Evolutionary conservation across 2,329 filamentous ascomycete genomes (phyloP), one percentile per base, ranked within the genome.

Genomic region (Epichloe elymi): DNA sequence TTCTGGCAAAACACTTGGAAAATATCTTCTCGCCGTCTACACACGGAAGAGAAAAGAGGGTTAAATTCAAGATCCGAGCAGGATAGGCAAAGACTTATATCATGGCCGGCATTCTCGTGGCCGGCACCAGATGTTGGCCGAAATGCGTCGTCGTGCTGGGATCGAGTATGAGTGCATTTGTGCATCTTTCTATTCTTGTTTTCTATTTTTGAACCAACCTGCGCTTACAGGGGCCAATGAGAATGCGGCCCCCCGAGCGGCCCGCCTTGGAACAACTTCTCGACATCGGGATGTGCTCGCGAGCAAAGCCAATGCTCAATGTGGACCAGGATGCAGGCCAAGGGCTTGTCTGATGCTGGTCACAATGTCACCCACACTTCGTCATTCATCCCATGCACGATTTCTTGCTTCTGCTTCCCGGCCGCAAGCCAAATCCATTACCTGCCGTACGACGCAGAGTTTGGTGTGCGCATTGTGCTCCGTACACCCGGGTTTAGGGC

Each of bases 41-140:
- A 64, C 59, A 64, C 65, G 61, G 66, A 6, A 23, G 67, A 66
- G 61, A 67, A 46, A 51, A 52, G 51, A 49, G 64, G 64, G 64
- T 63, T 67, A 68, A 70, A 67, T 67, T 65, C 61, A 54, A 61
- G 53, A 56, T 61, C 58, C 59, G 63, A 61, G 64, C 66, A 68
- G 69, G 67, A 71, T 66, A 69, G 67, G 67, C 68, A 71, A 73
- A 72, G 73, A 67, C 75, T 79, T 79, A 79, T 79, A 79, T 76
- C 69, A 66, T 73, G 70, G 73, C 68, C 70, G 67, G 63, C 61
- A 63, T 63, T 61, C 61, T 64, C 60, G 64, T 59, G 69, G 60
- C 71, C 72, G 56, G 50, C 15, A 7, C 30, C 15, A 46, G 57
- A 57, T 55, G 48, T 53, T 54, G 53, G 54, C 57, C 60, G 59